Evolutionary conservation across 1,139 yeast genomes (phyloP), one percentile per base, ranked within the genome.

Genomic region (Yamadazyma pseudoaaseri): DNA sequence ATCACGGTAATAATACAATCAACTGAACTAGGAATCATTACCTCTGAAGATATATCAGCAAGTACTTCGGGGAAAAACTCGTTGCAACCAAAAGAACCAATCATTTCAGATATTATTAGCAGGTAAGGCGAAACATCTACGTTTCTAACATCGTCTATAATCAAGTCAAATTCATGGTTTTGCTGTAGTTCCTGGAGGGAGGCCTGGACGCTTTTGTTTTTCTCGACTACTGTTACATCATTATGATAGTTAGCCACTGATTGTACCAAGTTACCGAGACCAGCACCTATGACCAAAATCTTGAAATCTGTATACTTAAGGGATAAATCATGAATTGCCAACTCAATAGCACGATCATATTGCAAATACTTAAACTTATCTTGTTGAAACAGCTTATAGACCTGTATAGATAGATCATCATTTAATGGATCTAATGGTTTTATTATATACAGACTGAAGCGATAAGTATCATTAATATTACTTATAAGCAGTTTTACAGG

Each of bases 31-130:
- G 97, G 97, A 20, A 89, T 86, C 58, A 74, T 68, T 10, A 76
- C 56, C 20, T 49, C 44, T n/a, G 26, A 9, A 16, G 23, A 11
- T 3, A 25, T 20, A 5, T 26, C 4, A 4, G 33, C 21, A 4
- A 80, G 47, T 38, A 94, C 81, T 51, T 90, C 97, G 0, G 97
- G 97, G 10, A 86, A 72, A 11, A 86, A 65, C 52, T 90, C 97
- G 55, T 90, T 90, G 55, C 94, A 92, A 1, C 95, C 97, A 61
- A 89, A 83, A 5, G 96, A 86, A 2, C 97, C 97, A 17, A 90
- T 57, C 20, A 90, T 63, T 53, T 90, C 97, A 27, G 95, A 83
- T 1, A 90, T 69, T 10, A 89, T 71, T 28, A 89, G 52, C 14
- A 84, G 73, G 33, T 71, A 66, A 3, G 29, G 15, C 23, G 67